A percentile compares a stretch with the other conserved stretches of the same genome.
Conservation (phyloP, 2,329 filamentous ascomycete genomes). For the Pyrenophora tritici-repentis region DNA sequence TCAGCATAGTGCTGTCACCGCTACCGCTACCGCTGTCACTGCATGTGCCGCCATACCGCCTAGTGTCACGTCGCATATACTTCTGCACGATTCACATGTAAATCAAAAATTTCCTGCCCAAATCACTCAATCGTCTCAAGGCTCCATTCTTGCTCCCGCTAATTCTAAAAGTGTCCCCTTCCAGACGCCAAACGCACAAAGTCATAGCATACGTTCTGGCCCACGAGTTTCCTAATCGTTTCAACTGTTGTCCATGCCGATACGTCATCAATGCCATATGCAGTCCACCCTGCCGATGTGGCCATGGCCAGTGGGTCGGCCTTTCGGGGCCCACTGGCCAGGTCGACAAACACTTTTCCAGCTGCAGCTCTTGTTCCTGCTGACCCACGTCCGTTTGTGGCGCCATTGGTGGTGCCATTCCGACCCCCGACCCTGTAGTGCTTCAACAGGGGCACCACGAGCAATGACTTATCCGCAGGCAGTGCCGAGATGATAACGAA, state of each 20-base stretch:
- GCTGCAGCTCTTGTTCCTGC: slow-evolving; percentile 33
- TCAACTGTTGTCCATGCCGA: slow-evolving; percentile 85
- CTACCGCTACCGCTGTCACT: too few relatives aligned
- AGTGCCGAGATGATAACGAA: slow-evolving; percentile 83
- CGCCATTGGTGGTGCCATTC: slow-evolving; percentile 47
- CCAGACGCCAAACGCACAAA: slow-evolving; percentile 78
- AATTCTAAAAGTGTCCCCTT: slow-evolving; percentile 55
- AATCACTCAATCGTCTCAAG: neutral
- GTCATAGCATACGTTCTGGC: slow-evolving; percentile 85
- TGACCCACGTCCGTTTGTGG: slow-evolving; percentile 25
- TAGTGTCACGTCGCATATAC: slow-evolving; percentile 5
- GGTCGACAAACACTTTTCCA: slow-evolving; percentile 77
- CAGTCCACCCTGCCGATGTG: slow-evolving; percentile 74
- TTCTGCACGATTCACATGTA: neutral
- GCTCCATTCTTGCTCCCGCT: too few relatives aligned
- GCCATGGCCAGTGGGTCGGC: slow-evolving; percentile 72
- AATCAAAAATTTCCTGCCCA: neutral
- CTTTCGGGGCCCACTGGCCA: slow-evolving; percentile 71
- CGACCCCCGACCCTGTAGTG: slow-evolving; percentile 63
- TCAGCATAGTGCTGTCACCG: too few relatives aligned
- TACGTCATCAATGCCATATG: slow-evolving; percentile 79
- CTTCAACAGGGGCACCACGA: slow-evolving; percentile 77
- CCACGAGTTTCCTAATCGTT: slow-evolving; percentile 75
- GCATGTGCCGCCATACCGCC: neutral
- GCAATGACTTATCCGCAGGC: slow-evolving; percentile 75